These are phyloP conservation scores for Fusarium sp. DNA, from an alignment of 2,329 filamentous ascomycete genomes.

Conservation along the genomic window DNA sequence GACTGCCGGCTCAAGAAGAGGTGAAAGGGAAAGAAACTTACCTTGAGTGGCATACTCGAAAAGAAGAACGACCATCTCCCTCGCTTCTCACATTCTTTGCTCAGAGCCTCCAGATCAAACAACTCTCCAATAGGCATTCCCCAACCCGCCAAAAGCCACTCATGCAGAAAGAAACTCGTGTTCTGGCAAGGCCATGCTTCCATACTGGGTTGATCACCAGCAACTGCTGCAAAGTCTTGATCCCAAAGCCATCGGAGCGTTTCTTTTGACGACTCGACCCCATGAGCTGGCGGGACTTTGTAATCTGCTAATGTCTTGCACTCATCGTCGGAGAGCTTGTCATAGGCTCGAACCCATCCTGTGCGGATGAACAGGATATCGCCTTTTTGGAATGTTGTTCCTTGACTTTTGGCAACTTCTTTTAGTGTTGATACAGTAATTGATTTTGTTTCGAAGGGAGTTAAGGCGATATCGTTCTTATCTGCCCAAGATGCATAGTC, in stretches of 20 bases:
- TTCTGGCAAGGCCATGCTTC: slow-evolving; percentile 58
- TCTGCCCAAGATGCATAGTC: slow-evolving; percentile 61
- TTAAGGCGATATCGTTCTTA: slow-evolving; percentile 47
- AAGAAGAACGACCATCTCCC: slow-evolving; percentile 54
- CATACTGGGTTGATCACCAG: slow-evolving; percentile 62
- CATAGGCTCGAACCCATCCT: slow-evolving; percentile 59
- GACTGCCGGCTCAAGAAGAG: not conserved
- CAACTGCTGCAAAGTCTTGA: slow-evolving; percentile 62
- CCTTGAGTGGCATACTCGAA: slow-evolving; percentile 28
- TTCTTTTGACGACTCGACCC: slow-evolving; percentile 58
- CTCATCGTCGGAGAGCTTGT: slow-evolving; percentile 48
- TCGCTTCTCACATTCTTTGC: slow-evolving; percentile 45
- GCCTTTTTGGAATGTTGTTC: slow-evolving; percentile 55
- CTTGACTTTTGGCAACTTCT: slow-evolving; percentile 55
- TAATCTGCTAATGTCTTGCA: slow-evolving; percentile 48
- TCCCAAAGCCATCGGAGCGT: slow-evolving; percentile 68
- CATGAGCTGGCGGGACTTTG: slow-evolving; percentile 46
- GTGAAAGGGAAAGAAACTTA: not conserved
- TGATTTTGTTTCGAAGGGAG: slow-evolving; percentile 50
- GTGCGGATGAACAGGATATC: slow-evolving; percentile 67
- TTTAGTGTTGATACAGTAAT: slow-evolving; percentile 57
- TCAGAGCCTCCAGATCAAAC: slow-evolving; percentile 55
- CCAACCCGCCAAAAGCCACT: slow-evolving; percentile 60
- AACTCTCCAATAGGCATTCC: slow-evolving; percentile 61
- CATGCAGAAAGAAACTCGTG: slow-evolving; percentile 49